These are phyloP conservation scores for Oryza glaberrima DNA, from an alignment of 176 grass and related monocot genomes.

Conservation along the genomic window DNA sequence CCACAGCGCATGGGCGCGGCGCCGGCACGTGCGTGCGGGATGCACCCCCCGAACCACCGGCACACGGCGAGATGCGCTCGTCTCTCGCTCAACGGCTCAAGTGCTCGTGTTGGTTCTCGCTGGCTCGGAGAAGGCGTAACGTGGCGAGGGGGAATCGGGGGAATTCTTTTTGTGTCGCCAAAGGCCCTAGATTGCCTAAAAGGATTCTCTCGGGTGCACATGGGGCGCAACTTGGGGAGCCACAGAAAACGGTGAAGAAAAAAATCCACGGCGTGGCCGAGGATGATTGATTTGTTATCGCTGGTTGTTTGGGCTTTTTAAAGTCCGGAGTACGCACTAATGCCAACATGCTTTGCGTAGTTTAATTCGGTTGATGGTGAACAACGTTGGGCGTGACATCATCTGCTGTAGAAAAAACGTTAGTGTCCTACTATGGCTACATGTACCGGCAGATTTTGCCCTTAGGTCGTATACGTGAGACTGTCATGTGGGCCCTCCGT, in stretches of 20 bases:
- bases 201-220: constrained; percentile 54
- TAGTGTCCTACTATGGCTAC: neutral
- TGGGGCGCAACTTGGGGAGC: constrained; percentile 25
- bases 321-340: neutral
- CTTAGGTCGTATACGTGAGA: accelerated
- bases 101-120: neutral
- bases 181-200: constrained; percentile 32
- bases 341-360: constrained; percentile 31
- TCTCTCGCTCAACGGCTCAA: too few relatives aligned
- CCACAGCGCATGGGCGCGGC: constrained; percentile 9
- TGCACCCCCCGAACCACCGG: constrained; percentile 46
- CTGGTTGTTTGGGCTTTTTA: neutral
- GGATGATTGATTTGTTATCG: constrained; percentile 33
- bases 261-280: constrained; percentile 34
- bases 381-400: neutral
- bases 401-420: neutral
- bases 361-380: constrained; percentile 9
- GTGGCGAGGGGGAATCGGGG: neutral
- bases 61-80: constrained; percentile 38
- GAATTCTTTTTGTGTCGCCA: neutral
- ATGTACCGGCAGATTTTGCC: neutral
- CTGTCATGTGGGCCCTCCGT: neutral
- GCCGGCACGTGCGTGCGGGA: constrained; percentile 37
- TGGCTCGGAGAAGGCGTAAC: constrained; percentile 26
- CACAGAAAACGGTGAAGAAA: constrained; percentile 24